These are phyloP conservation scores for Plasmodium adleri DNA, from an alignment of 169 alveolate genomes.

Conservation along the genomic window DNA sequence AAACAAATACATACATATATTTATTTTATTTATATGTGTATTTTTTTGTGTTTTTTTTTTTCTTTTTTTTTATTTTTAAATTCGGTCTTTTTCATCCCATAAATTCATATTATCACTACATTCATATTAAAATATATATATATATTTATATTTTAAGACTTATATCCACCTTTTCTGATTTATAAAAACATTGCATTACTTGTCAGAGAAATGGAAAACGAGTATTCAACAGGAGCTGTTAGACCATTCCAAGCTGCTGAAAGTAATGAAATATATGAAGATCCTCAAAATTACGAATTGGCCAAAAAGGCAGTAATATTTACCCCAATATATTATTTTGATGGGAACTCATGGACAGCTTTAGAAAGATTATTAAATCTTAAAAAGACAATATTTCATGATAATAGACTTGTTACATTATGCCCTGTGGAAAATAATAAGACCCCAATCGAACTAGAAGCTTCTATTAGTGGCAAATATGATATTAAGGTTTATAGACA, in stretches of 20 bases:
- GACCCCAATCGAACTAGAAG: slow-evolving; percentile 39
- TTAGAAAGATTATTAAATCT: slow-evolving; percentile 51
- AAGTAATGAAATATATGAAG: slow-evolving; percentile 33
- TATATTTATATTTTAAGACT: too few relatives aligned
- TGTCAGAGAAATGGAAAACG: slow-evolving; percentile 15
- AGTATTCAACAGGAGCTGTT: neutral
- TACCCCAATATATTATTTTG: slow-evolving; percentile 42
- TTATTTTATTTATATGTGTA: neutral
- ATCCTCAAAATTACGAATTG: slow-evolving; percentile 34
- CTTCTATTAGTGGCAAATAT: slow-evolving; percentile 69
- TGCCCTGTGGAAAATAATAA: slow-evolving; percentile 13
- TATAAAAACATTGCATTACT: too few relatives aligned
- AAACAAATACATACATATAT: too few relatives aligned
- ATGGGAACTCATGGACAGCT: slow-evolving; percentile 65
- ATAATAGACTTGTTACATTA: slow-evolving; percentile 32
- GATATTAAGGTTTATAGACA: slow-evolving; percentile 52
- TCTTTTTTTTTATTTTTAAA: neutral
- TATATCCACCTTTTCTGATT: neutral
- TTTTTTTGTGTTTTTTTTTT: neutral
- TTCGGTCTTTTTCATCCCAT: too few relatives aligned
- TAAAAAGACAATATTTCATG: slow-evolving; percentile 60
- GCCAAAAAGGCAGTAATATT: slow-evolving; percentile 37
- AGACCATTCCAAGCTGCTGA: slow-evolving; percentile 47
- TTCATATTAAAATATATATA: neutral
- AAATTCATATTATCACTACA: too few relatives aligned